phyloP scores from a whole-genome alignment of 345 rosid genomes.

The Gossypium raimondii region DNA sequence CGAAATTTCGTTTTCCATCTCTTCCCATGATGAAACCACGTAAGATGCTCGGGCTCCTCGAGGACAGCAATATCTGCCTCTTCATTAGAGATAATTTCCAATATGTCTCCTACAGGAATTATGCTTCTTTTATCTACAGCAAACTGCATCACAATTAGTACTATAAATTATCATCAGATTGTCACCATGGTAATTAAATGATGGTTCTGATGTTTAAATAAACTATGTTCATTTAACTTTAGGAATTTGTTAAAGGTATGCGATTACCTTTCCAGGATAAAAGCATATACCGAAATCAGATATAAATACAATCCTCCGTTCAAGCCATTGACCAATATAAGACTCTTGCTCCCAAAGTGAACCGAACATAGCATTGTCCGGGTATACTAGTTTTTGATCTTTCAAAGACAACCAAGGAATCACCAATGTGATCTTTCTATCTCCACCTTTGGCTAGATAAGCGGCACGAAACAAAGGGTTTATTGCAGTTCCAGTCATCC shows the following conservation, averaged over 20 bases:
- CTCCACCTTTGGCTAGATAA: slow-evolving; percentile 72
- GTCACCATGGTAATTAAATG: not conserved
- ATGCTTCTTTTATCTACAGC: slow-evolving; percentile 84
- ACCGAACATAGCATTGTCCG: slow-evolving; percentile 43
- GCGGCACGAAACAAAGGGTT: slow-evolving; percentile 96
- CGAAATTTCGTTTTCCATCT: slow-evolving; percentile 85
- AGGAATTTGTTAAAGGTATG: not conserved
- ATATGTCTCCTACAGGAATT: slow-evolving; percentile 82
- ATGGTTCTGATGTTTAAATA: slow-evolving; percentile 1
- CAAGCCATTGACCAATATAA: slow-evolving; percentile 72
- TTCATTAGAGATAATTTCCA: slow-evolving; percentile 62
- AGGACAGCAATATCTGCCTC: slow-evolving; percentile 87
- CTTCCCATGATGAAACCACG: slow-evolving; percentile 98
- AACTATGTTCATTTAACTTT: not conserved
- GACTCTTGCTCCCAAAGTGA: slow-evolving; percentile 68
- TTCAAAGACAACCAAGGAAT: slow-evolving; percentile 84
- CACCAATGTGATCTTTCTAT: slow-evolving; percentile 70
- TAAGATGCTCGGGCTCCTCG: slow-evolving; percentile 96
- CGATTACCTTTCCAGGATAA: slow-evolving; percentile 86
- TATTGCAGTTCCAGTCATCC: slow-evolving; percentile 97
- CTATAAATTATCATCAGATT: slow-evolving; percentile 7
- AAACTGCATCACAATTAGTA: slow-evolving; percentile 46
- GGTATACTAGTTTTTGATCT: slow-evolving; percentile 73
- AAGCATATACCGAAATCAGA: slow-evolving; percentile 52
- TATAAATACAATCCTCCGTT: slow-evolving; percentile 56